Percentiles rank a stretch among this genome's conserved stretches.
Conservation (phyloP, 202 grass and related monocot species). For the Musa balbisiana region DNA sequence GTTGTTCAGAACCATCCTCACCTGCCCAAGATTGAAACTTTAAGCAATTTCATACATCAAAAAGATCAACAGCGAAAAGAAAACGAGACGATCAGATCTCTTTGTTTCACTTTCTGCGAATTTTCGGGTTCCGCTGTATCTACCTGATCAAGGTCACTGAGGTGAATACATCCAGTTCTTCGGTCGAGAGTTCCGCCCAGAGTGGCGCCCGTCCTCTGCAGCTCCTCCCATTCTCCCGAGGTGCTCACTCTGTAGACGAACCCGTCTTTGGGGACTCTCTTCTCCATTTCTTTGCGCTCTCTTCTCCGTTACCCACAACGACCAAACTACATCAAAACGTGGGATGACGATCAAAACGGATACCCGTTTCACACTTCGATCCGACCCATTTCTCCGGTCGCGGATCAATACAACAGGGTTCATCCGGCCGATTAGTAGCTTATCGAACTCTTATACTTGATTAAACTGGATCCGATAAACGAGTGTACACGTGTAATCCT, state of each 20-base stretch:
- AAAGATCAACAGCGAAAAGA: background rate
- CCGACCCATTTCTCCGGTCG: no score
- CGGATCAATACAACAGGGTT: no score
- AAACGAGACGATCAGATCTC: background rate
- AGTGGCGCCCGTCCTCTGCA: conserved; percentile 32
- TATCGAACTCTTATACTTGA: no score
- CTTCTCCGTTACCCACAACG: no score
- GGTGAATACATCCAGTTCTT: conserved; percentile 57
- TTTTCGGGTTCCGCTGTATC: background rate
- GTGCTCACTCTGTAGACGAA: conserved; percentile 62
- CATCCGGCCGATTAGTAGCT: no score
- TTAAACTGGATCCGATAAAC: no score
- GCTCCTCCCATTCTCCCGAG: conserved; percentile 47
- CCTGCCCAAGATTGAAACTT: conserved; percentile 31
- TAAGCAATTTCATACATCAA: background rate
- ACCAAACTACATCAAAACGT: no score
- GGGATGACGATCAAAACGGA: no score
- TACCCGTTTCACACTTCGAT: no score
- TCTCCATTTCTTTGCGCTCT: background rate
- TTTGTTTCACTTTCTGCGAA: background rate
- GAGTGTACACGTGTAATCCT: no score
- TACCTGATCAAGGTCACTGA: conserved; percentile 58
- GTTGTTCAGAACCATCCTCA: conserved; percentile 63
- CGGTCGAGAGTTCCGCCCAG: conserved; percentile 58
- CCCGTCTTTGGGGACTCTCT: conserved; percentile 14